Evolutionary conservation across 2,329 filamentous ascomycete genomes (phyloP).

Genomic region (Cercospora zeina): DNA sequence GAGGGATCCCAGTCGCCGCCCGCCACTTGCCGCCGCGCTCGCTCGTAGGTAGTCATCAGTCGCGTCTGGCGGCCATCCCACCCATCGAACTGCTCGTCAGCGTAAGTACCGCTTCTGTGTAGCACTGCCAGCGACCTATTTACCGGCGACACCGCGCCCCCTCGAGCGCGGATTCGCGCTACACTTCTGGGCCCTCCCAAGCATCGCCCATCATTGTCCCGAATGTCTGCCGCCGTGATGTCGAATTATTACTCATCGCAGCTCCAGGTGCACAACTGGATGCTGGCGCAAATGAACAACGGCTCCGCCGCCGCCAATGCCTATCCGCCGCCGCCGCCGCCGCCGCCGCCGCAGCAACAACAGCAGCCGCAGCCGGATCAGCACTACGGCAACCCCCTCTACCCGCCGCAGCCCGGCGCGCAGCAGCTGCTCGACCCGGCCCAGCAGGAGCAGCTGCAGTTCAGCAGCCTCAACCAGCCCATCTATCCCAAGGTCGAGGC

Average conservation of each 20-base stretch:
- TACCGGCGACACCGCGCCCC: constrained; percentile 31
- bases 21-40: constrained; percentile 32
- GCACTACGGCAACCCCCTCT: constrained; percentile 41
- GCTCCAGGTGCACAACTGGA: constrained; percentile 40
- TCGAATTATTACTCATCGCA: constrained; percentile 39
- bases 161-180: constrained; percentile 31
- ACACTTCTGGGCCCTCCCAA: constrained; percentile 25
- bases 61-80: constrained; percentile 26
- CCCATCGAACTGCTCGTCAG: constrained; percentile 25
- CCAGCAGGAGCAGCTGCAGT: constrained; percentile 40
- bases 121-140: constrained; percentile 27
- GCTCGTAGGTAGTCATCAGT: constrained; percentile 35
- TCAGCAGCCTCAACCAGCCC: constrained; percentile 39
- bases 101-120: constrained; percentile 32
- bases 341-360: constrained; percentile 34
- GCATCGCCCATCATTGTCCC: constrained; percentile 27
- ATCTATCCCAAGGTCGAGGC: constrained; percentile 42
- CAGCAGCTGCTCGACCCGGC: constrained; percentile 39
- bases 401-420: constrained; percentile 36
- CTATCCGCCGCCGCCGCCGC: constrained; percentile 38
- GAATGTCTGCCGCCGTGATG: constrained; percentile 40
- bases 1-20: constrained; percentile 31
- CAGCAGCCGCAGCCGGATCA: constrained; percentile 38
- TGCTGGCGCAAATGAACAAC: constrained; percentile 42
- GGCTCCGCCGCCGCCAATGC: constrained; percentile 33